Conservation (phyloP, 1,139 yeast genomes). For the Diutina ranongensis region DNA sequence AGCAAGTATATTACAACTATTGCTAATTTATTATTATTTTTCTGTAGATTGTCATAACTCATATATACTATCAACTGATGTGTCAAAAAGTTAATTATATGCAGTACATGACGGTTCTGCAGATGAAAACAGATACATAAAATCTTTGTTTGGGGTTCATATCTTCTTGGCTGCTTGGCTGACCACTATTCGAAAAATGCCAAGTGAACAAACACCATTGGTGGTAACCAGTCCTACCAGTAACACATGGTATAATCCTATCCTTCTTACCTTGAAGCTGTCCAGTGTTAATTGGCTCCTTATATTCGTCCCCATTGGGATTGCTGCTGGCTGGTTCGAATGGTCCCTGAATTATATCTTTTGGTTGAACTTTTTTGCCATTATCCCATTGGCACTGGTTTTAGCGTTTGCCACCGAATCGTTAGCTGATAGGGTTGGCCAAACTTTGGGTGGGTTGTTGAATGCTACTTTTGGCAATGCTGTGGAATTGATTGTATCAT, state of each 20-base stretch:
- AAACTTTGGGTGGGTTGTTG: constrained; percentile 82
- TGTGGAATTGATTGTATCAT: constrained; percentile 85
- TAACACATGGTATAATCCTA: not conserved
- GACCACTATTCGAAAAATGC: no score
- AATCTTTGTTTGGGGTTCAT: no score
- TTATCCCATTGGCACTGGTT: constrained; percentile 84
- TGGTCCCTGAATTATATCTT: constrained; percentile 55
- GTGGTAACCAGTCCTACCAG: not conserved
- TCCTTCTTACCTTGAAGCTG: constrained; percentile 31
- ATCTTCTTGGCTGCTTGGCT: no score
- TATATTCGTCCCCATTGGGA: constrained; percentile 81
- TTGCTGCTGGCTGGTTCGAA: constrained; percentile 49
- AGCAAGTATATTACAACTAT: no score
- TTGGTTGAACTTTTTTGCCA: constrained; percentile 73
- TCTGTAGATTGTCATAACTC: no score
- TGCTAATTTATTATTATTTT: no score
- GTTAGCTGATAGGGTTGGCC: constrained; percentile 66
- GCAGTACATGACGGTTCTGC: no score
- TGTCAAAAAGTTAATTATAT: no score
- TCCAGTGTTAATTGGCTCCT: constrained; percentile 72
- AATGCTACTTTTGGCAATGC: constrained; percentile 98
- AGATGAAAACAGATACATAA: no score
- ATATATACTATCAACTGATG: no score
- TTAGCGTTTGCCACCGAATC: constrained; percentile 91
- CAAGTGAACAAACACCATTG: not conserved